Conservation (phyloP, 176 grass and related monocot species). For the Metroxylon sagu region DNA sequence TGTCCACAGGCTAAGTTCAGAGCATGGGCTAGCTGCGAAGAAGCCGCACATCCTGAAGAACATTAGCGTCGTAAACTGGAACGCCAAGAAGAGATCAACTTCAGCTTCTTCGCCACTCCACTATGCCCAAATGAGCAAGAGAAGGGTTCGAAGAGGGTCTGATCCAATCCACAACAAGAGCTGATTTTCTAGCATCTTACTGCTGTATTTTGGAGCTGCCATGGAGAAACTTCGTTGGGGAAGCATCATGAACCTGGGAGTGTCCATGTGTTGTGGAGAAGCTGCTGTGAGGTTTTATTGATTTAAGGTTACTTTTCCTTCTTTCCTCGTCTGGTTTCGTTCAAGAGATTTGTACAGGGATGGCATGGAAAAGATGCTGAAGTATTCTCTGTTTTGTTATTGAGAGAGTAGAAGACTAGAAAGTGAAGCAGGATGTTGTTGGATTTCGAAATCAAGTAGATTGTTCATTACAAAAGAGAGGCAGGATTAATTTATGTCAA, state of each 20-base stretch:
- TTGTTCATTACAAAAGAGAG: too few relatives aligned
- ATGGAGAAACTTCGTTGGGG: too few relatives aligned
- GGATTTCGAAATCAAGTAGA: too few relatives aligned
- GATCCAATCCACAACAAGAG: conserved; percentile 31
- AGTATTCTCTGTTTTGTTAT: too few relatives aligned
- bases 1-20: too few relatives aligned
- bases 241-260: too few relatives aligned
- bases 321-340: background rate
- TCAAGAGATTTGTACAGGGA: background rate
- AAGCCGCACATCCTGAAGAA: conserved; percentile 9
- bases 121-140: conserved; percentile 15
- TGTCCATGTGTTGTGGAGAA: too few relatives aligned
- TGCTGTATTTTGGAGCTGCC: too few relatives aligned
- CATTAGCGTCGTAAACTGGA: conserved; percentile 2
- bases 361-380: background rate
- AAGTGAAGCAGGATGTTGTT: too few relatives aligned
- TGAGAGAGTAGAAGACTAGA: too few relatives aligned
- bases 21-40: background rate
- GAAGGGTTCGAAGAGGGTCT: conserved; percentile 27
- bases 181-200: background rate
- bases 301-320: background rate
- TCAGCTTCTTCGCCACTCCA: conserved; percentile 1
- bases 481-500: too few relatives aligned
- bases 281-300: too few relatives aligned
- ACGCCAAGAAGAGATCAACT: background rate